These are phyloP conservation scores for Aspergillus pseudotamarii DNA, from an alignment of 2,329 filamentous ascomycete genomes.

Conservation along the genomic window DNA sequence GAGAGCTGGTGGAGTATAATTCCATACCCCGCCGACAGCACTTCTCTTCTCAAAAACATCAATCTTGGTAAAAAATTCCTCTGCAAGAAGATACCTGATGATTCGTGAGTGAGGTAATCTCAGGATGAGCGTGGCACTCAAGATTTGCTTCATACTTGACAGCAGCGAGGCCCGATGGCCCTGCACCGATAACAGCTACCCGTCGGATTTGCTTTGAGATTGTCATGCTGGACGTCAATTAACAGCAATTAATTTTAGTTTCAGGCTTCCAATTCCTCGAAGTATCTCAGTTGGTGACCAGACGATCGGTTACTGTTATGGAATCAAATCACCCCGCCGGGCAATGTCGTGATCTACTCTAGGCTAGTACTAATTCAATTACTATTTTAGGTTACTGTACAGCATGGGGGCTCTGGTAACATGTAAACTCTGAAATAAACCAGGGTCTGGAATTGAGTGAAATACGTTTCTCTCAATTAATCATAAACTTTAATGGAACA, in stretches of 20 bases:
- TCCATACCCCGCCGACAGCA: conserved; percentile 82
- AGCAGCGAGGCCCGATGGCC: conserved; percentile 74
- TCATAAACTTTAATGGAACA: neutral
- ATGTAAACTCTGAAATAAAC: neutral
- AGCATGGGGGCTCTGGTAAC: neutral
- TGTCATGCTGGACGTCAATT: conserved; percentile 19
- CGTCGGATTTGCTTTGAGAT: conserved; percentile 29
- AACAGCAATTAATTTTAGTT: neutral
- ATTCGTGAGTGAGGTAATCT: conserved; percentile 22
- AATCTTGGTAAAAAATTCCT: conserved; percentile 69
- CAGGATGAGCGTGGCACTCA: neutral
- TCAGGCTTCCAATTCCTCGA: neutral
- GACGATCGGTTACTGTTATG: neutral
- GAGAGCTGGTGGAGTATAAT: conserved; percentile 63
- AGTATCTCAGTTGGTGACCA: neutral
- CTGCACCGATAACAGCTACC: conserved; percentile 81
- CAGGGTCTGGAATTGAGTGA: too few species aligned
- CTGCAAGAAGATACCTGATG: conserved; percentile 69
- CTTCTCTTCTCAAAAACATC: conserved; percentile 80
- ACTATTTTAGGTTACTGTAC: neutral
- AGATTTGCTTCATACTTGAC: conserved; percentile 60
- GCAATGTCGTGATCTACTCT: neutral
- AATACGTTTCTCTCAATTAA: neutral
- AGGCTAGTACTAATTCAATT: neutral
- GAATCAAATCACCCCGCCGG: neutral